Evolutionary conservation across 2,329 filamentous ascomycete genomes (phyloP), one percentile per base, ranked within the genome.

Genomic region (Phyllosticta citribraziliensis): DNA sequence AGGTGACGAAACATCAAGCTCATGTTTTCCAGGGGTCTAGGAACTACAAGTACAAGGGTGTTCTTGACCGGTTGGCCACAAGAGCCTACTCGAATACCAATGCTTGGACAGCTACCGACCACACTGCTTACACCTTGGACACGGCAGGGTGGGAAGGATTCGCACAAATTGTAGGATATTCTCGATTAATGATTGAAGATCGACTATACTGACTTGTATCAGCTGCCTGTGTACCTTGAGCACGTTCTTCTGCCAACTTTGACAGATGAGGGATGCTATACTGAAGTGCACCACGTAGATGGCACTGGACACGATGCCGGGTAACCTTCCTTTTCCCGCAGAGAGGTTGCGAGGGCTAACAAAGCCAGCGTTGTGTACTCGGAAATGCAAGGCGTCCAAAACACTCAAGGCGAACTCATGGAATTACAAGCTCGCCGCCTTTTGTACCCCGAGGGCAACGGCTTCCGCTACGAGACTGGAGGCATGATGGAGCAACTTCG

Each of bases 61-160:
- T 99, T 51, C 82, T 99, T 19, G 93, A 97, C 73, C 96, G 95
- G 76, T 82, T 99, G 62, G 91, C 94, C 2, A 96, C 91, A 4
- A 85, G 95, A 65, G 91, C 93, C 1, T 99, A 97, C 73, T 96
- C 93, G 1, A 84, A 83, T 62, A 99, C 94, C 33, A 99, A 99
- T 74, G 94, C 94, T 3, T 99, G 93, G 91, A 99, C 94, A 1
- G 91, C 91, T 22, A 94, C 89, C 12, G 94, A 97, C 68, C 92
- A 97, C 71, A 99, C 95, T 0, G 92, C 92, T 2, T 99, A 99
- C 75, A 97, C 91, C 0, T 81, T 99, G 17, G 90, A 97, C 69
- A 94, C 91, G 11, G 94, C 94, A 24, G 94, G 94, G 1, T 99
- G 94, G 93, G 91, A 96, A 68, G 93, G 93, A 9, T 99, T 99